These are phyloP conservation scores for Rhizoclosmatium globosum DNA, from an alignment of 192 early-diverging fungal genomes.

Conservation along the genomic window DNA sequence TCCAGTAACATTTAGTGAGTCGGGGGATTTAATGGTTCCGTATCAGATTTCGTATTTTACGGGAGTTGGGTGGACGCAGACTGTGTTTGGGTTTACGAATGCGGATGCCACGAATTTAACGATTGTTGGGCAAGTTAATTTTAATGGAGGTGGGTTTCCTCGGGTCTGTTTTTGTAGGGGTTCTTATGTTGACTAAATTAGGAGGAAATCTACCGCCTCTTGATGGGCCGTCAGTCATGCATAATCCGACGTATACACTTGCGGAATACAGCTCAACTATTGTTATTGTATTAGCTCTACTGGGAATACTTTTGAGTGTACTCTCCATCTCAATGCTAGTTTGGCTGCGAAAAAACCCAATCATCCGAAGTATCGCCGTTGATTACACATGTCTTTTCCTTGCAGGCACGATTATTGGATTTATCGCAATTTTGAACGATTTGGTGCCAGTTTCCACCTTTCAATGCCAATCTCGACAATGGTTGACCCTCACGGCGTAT, in stretches of 20 bases:
- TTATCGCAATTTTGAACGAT: background rate
- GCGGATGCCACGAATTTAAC: too few relatives aligned
- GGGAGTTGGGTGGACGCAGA: background rate
- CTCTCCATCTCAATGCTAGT: background rate
- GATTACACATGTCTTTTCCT: background rate
- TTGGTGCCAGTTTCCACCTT: background rate
- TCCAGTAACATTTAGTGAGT: background rate
- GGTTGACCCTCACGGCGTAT: background rate
- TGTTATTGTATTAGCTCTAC: background rate
- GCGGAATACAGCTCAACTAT: background rate
- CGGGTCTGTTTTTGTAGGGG: background rate
- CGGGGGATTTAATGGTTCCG: slow-evolving; percentile 8
- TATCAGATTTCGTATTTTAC: slow-evolving; percentile 23
- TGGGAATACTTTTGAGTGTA: background rate
- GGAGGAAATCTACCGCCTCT: background rate
- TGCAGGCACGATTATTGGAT: background rate
- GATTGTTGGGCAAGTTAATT: background rate
- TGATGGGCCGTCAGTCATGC: background rate
- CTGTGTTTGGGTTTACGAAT: background rate
- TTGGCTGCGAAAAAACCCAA: background rate
- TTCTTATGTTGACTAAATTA: background rate
- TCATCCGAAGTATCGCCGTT: background rate
- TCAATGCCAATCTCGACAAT: background rate
- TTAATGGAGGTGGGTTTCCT: background rate
- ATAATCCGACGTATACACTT: background rate